Conservation (phyloP, 257 asterid species). For the Cynanchum wilfordii region DNA sequence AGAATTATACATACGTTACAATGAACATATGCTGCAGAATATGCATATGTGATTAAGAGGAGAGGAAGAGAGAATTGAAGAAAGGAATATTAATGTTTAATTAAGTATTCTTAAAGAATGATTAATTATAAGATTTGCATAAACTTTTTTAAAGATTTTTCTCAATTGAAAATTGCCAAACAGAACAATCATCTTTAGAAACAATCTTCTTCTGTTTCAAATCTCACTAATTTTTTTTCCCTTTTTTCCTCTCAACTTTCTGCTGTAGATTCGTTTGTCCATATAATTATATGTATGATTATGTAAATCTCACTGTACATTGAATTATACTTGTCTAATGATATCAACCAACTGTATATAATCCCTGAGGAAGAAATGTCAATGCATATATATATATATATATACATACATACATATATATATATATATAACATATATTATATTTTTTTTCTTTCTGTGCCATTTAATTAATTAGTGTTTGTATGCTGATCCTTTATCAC, state of each 20-base stretch:
- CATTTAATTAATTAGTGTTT: neutral
- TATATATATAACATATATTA: too few species aligned
- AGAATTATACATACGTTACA: neutral
- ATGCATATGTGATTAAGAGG: neutral
- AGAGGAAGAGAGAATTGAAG: neutral
- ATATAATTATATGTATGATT: neutral
- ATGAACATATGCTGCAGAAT: conserved; percentile 6
- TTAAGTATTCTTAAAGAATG: conserved; percentile 1
- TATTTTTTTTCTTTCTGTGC: neutral
- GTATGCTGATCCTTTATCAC: neutral
- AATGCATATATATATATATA: neutral
- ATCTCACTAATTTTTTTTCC: neutral
- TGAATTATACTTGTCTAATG: conserved; percentile 17
- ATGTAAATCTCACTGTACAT: conserved; percentile 2
- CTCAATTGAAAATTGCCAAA: conserved; percentile 8
- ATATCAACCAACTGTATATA: conserved; percentile 5
- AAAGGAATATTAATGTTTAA: neutral
- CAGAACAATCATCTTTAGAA: conserved; percentile 9
- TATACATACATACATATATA: too few species aligned
- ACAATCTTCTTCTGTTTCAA: neutral
- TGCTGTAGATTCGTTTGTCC: conserved; percentile 12
- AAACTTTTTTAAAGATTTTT: conserved; percentile 19
- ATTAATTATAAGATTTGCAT: conserved; percentile 14
- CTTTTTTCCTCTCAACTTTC: conserved; percentile 1
- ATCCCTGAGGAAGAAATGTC: conserved; percentile 5